Conservation (phyloP, 495 filamentous ascomycete genomes). For the Aspergillus steynii region DNA sequence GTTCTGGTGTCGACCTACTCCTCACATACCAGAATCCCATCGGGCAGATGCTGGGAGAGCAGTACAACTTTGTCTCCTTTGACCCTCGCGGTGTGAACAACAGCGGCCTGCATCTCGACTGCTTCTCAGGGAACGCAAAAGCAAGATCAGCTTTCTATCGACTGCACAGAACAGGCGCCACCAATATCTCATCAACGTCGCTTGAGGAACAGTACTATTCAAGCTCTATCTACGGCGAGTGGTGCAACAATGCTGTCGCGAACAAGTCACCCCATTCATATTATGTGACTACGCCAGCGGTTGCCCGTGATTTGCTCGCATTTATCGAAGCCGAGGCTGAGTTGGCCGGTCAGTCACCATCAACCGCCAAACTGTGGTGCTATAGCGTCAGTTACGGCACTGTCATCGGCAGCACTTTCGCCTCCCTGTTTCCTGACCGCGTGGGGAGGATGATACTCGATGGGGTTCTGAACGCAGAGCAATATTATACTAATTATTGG, state of each 20-base stretch:
- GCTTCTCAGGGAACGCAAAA: constrained; percentile 32
- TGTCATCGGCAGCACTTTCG: constrained; percentile 52
- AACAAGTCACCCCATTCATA: constrained; percentile 30
- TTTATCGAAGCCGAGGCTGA: constrained; percentile 33
- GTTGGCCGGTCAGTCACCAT: constrained; percentile 11
- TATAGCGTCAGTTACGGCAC: constrained; percentile 65
- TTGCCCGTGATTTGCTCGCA: constrained; percentile 38
- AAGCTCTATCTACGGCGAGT: constrained; percentile 31
- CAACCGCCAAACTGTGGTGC: constrained; percentile 45
- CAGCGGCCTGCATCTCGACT: constrained; percentile 34
- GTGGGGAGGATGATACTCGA: constrained; percentile 44
- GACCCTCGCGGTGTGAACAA: constrained; percentile 48
- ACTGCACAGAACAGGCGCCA: constrained; percentile 23
- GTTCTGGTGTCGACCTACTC: constrained; percentile 37
- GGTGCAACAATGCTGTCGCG: constrained; percentile 30
- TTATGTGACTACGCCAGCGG: constrained; percentile 37
- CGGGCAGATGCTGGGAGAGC: constrained; percentile 36
- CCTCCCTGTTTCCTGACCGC: constrained; percentile 46
- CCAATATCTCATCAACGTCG: constrained; percentile 28
- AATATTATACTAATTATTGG: constrained; percentile 38
- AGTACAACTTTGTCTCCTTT: constrained; percentile 49
- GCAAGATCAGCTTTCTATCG: constrained; percentile 24
- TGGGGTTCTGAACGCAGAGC: constrained; percentile 44
- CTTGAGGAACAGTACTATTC: constrained; percentile 33
- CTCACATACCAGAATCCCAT: constrained; percentile 16